phyloP scores from a whole-genome alignment of 139 green algal species.

The Chlamydomonas schloesseri region DNA sequence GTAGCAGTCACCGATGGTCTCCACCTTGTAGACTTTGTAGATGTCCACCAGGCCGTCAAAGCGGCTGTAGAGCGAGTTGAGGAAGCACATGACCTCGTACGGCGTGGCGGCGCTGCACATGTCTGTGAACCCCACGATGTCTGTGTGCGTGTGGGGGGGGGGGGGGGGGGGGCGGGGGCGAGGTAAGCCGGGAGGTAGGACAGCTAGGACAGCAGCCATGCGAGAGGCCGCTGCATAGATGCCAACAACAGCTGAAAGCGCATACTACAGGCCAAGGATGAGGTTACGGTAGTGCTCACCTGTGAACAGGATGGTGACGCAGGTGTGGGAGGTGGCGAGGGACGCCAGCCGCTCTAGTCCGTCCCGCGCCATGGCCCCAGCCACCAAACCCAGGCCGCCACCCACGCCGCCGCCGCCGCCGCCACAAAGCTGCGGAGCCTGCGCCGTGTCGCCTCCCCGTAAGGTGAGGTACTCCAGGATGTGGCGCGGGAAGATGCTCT shows the following conservation, averaged over 20 bases:
- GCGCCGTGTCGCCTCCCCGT: not conserved
- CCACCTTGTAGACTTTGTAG: conserved; percentile 46
- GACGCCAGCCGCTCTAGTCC: not conserved
- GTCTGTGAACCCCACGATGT: not conserved
- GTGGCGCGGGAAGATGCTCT: conserved; percentile 26
- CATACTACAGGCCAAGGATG: not conserved
- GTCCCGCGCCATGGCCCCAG: no score
- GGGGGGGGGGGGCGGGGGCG: not conserved
- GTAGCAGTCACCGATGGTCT: conserved; percentile 67
- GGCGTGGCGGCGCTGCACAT: not conserved
- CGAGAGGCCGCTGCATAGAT: no score
- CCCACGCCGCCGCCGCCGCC: not conserved
- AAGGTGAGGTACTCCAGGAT: conserved; percentile 23
- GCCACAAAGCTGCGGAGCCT: not conserved
- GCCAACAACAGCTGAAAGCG: no score
- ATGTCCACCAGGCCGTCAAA: not conserved
- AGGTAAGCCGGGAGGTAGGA: not conserved
- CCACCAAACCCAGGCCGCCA: not conserved
- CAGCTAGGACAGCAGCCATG: not conserved
- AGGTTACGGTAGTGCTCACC: not conserved
- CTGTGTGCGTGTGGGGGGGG: not conserved
- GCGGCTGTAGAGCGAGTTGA: not conserved
- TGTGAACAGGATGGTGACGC: conserved; percentile 29
- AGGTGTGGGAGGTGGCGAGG: conserved; percentile 16
- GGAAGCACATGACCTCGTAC: not conserved